Evolutionary conservation across 2,329 filamentous ascomycete species (phyloP), one percentile per base, ranked within the genome.

Genomic region (Ascochyta clinopodiicola): DNA sequence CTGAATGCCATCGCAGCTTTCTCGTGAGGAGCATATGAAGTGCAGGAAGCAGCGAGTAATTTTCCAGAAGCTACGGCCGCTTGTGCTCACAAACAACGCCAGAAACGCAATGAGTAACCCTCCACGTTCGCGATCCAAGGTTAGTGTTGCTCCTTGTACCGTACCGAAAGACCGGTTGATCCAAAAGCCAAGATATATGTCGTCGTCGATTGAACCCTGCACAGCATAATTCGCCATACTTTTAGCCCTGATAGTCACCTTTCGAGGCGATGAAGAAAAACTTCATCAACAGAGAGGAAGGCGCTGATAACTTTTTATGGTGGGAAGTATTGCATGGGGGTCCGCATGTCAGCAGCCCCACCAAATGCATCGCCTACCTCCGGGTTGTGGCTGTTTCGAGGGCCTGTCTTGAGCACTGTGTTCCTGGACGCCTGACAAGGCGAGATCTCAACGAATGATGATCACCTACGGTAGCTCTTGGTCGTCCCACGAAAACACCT

Each of bases 1-100:
- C 27, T 74, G 61, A 2, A 73, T 19, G 7, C 61, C 70, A 47
- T 75, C 74, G 49, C 22, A 2, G 36, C 9, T 6, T 25, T 45
- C n/a, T 2, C 25, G 8, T 1, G 59, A 45, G 1, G 64, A 67
- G 3, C 59, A 48, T n/a, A 15, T 22, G 3, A 24, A 32, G 42
- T 64, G 60, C 2, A 67, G 38, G 3, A 56, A 4, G 21, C 46
- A 61, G 15, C 66, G 46, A 7, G 29, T 6, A 19, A 66, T 42
- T 2, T 51, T 60, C 66, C 66, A 67, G 6, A 64, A 47, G 21
- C 60, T 55, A 6, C 54, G 47, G 0, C 60, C 61, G 6, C 56
- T 48, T 4, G 54, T 29, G 10, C 51, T 48, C 2, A 67, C 53
- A 32, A 52, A 70, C 12, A 67, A 44, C n/a, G 67, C 66, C 5